phyloP scores from a whole-genome alignment of 176 grass and related monocot genomes.

The Oryza officinalis region DNA sequence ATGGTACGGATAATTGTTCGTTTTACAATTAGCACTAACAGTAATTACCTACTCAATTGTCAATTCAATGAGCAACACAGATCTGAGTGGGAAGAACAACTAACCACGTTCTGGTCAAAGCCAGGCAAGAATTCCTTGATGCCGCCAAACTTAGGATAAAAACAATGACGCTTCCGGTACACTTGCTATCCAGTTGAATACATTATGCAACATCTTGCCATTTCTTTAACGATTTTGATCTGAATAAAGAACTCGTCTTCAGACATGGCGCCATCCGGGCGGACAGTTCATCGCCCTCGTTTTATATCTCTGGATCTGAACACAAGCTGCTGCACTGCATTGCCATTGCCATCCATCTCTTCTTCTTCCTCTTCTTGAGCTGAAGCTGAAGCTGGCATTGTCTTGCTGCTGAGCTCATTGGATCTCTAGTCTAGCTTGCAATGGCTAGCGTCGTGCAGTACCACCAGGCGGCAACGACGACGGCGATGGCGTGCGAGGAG shows the following conservation, averaged over 20 bases:
- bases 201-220: neutral
- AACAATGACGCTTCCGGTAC: conserved; percentile 47
- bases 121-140: conserved; percentile 44
- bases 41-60: neutral
- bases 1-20: neutral
- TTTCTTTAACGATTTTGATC: conserved; percentile 18
- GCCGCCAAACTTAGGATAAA: conserved; percentile 39
- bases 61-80: neutral
- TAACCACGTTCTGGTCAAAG: conserved; percentile 41
- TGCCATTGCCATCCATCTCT: neutral
- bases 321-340: neutral
- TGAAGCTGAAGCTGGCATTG: neutral
- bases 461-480: conserved; percentile 29
- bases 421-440: neutral
- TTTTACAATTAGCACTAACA: neutral
- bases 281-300: conserved; percentile 45
- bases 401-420: neutral
- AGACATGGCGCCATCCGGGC: conserved; percentile 45
- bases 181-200: conserved; percentile 26
- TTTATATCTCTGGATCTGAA: conserved; percentile 53
- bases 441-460: conserved; percentile 57
- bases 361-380: neutral
- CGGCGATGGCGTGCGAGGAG: conserved; percentile 30
- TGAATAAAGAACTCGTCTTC: conserved; percentile 32
- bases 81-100: neutral